Evolutionary conservation across 2,329 filamentous ascomycete species (phyloP), one percentile per base, ranked within the genome.

Genomic region (Fusarium siculi): DNA sequence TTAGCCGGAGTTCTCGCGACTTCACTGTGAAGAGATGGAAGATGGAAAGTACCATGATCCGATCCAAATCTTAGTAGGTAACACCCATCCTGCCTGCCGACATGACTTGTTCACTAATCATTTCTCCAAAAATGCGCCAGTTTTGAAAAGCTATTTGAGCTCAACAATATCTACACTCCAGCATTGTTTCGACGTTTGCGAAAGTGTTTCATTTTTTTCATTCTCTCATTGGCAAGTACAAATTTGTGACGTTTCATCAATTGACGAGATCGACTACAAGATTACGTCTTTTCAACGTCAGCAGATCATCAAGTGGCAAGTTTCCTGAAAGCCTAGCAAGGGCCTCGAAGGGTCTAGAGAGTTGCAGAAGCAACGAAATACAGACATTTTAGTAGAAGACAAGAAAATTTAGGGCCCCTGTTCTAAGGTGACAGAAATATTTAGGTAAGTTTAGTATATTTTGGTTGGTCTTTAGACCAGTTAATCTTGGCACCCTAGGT

Each of bases 241-340:
- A 16, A n/a, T 54, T 14, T 23, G 15, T 40, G 32, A 28, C 28
- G 10, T 36, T 53, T 21, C 7, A 21, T n/a, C 25, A 28, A 25
- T 30, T 49, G 28, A 54, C 59, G 44, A 50, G 25, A 49, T 32
- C 30, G 25, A 30, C 42, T 23, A 10, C 21, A 50, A 28, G 14
- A 59, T 72, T 61, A 74, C 71, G 71, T 72, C 59, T 56, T 49
- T 39, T 72, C 46, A 30, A 74, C 71, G 71, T 74, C 70, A 74
- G 47, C 70, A 72, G 62, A 61, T 34, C 61, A 39, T 34, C 23
- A 25, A 44, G 25, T 58, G 39, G 46, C 54, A 64, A 44, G 28
- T n/a, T 25, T 23, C 40, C 53, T 12, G 11, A 55, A 40, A 36
- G 61, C 21, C 56, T 55, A 19, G 40, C 36, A 70, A 50, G 47